Evolutionary conservation across 2,329 filamentous ascomycete species (phyloP).

Genomic region (Clonostachys solani): DNA sequence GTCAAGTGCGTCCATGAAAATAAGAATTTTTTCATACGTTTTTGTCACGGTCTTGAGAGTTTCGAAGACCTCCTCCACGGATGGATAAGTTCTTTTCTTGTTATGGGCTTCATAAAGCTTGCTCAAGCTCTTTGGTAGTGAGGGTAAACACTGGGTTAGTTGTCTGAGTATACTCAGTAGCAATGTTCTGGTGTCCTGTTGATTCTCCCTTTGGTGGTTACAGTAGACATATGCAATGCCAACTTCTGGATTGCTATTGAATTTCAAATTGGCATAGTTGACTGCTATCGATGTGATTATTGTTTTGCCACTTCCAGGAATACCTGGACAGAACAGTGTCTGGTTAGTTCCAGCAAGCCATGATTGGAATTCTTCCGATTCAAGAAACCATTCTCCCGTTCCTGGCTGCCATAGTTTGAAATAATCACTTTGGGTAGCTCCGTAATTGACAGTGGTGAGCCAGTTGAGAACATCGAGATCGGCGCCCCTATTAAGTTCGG

Average conservation of each 20-base stretch:
- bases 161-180: conserved; percentile 29
- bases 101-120: conserved; percentile 17
- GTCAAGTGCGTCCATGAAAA: conserved; percentile 16
- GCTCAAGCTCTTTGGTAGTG: conserved; percentile 17
- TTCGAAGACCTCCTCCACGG: neutral
- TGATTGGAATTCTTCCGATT: neutral
- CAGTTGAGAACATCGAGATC: neutral
- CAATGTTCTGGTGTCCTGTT: conserved; percentile 26
- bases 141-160: conserved; percentile 13
- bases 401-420: neutral
- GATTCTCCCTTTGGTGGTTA: conserved; percentile 28
- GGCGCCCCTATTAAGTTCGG: neutral
- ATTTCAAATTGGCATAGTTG: conserved; percentile 21
- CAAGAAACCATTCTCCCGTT: neutral
- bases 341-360: neutral
- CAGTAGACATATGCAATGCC: conserved; percentile 42
- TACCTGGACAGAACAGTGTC: conserved; percentile 37
- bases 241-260: conserved; percentile 5
- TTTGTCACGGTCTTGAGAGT: conserved; percentile 1
- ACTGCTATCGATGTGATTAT: conserved; percentile 35
- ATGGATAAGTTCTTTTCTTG: conserved; percentile 1
- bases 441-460: neutral
- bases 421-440: neutral
- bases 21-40: conserved; percentile 2
- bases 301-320: conserved; percentile 44